These are phyloP conservation scores for Nakazawaea anatomiae DNA, from an alignment of 805 yeast species.

Conservation along the genomic window DNA sequence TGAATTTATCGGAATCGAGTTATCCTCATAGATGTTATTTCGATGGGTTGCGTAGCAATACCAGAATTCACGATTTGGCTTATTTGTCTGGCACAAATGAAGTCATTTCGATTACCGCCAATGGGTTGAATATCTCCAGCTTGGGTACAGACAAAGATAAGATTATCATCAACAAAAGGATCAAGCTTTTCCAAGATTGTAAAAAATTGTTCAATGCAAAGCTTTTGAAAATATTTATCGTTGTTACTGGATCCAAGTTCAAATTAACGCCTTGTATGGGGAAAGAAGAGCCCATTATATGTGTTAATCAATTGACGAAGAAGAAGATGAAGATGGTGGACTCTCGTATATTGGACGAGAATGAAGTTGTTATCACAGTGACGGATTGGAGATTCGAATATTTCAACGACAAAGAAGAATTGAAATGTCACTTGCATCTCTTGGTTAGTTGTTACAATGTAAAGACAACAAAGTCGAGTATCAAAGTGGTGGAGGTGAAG, in stretches of 20 bases:
- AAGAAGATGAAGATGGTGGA: slow-evolving; percentile 6
- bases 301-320: slow-evolving; percentile 13
- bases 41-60: slow-evolving; percentile 12
- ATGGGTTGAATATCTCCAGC: slow-evolving; percentile 2
- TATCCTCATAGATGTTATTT: slow-evolving; percentile 22
- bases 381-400: slow-evolving; percentile 27
- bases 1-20: slow-evolving; percentile 16
- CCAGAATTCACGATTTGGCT: background rate
- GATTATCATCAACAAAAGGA: background rate
- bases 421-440: slow-evolving; percentile 20
- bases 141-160: background rate
- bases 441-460: slow-evolving; percentile 26
- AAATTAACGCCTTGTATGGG: slow-evolving; percentile 15
- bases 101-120: background rate
- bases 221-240: background rate
- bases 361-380: slow-evolving; percentile 24
- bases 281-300: slow-evolving; percentile 11
- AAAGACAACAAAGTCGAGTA: slow-evolving; percentile 13
- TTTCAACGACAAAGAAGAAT: slow-evolving; percentile 11
- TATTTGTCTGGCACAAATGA: background rate
- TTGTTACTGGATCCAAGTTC: slow-evolving; percentile 11
- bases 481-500: slow-evolving; percentile 23
- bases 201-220: background rate
- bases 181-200: background rate
- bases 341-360: slow-evolving; percentile 10